These are phyloP conservation scores for Phytophthora litchii DNA, from an alignment of 352 stramenopile species.

Conservation along the genomic window DNA sequence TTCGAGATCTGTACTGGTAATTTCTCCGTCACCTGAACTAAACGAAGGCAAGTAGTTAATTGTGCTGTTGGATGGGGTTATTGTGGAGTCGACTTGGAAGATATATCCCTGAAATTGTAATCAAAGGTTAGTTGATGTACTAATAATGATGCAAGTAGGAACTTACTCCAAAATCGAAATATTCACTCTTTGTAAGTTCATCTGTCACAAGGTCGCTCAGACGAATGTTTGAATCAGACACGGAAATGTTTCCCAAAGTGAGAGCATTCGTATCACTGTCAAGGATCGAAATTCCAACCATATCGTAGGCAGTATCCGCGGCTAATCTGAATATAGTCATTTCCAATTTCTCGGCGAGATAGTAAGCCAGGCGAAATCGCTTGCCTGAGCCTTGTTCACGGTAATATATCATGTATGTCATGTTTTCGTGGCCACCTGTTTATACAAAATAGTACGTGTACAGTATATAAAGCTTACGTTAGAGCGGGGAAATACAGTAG, in stretches of 20 bases:
- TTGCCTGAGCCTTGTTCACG: slow-evolving; percentile 18
- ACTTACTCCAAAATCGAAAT: slow-evolving; percentile 64
- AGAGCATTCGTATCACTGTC: slow-evolving; percentile 3
- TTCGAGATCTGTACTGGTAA: slow-evolving; percentile 18
- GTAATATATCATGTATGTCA: slow-evolving; percentile 49
- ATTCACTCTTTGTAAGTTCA: slow-evolving; percentile 4
- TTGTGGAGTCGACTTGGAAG: slow-evolving; percentile 46
- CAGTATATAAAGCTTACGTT: background rate
- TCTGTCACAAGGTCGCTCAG: background rate
- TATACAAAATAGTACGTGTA: background rate
- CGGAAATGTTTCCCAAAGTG: slow-evolving; percentile 27
- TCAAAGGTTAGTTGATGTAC: background rate
- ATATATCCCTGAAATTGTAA: slow-evolving; percentile 40
- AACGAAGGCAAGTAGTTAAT: slow-evolving; percentile 7
- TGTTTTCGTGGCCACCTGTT: slow-evolving; percentile 37
- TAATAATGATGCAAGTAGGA: background rate
- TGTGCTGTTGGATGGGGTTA: background rate
- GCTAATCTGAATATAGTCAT: slow-evolving; percentile 47
- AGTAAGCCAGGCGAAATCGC: slow-evolving; percentile 37
- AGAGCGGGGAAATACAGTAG: background rate
- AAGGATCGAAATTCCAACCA: slow-evolving; percentile 46
- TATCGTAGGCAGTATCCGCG: slow-evolving; percentile 57
- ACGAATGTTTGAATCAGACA: slow-evolving; percentile 36
- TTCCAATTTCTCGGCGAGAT: slow-evolving; percentile 10
- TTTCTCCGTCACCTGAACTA: slow-evolving; percentile 13